Percentiles rank a stretch among this genome's conserved stretches.
These are phyloP conservation scores for Phytophthora crassamura DNA, from an alignment of 352 stramenopile species.

Conservation along the genomic window DNA sequence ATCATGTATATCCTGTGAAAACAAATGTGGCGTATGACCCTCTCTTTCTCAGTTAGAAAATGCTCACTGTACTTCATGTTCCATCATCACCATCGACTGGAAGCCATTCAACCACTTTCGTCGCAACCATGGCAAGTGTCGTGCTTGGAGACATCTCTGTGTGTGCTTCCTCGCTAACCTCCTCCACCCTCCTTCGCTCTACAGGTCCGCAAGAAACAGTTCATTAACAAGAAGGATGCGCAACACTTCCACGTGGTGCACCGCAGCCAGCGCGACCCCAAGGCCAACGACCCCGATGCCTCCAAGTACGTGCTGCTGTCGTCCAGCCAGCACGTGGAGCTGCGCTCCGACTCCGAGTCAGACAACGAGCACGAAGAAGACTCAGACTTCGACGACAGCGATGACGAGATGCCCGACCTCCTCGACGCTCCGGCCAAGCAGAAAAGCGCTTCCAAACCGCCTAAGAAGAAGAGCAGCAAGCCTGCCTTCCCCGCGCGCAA, in stretches of 20 bases:
- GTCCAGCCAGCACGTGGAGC: conserved; percentile 65
- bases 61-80: not conserved
- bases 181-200: not conserved
- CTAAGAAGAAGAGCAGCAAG: conserved; percentile 34
- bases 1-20: too few relatives aligned
- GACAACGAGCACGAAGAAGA: conserved; percentile 33
- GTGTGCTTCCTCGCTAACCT: conserved; percentile 4
- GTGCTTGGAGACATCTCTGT: not conserved
- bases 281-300: conserved; percentile 79
- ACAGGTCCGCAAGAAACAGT: conserved; percentile 80
- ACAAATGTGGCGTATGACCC: too few relatives aligned
- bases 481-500: conserved; percentile 58
- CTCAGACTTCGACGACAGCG: conserved; percentile 41
- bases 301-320: conserved; percentile 88
- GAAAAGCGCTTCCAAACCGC: conserved; percentile 1
- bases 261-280: conserved; percentile 83
- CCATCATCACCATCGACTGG: not conserved
- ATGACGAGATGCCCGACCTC: conserved; percentile 67
- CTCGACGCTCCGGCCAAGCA: conserved; percentile 37
- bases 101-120: conserved; percentile 3
- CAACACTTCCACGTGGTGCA: conserved; percentile 91
- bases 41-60: too few relatives aligned
- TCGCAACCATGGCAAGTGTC: conserved; percentile 23
- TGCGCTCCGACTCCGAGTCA: conserved; percentile 60
- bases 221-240: conserved; percentile 88